phyloP scores from a whole-genome alignment of 1,284 basidiomycete species.

The Malassezia brasiliensis region DNA sequence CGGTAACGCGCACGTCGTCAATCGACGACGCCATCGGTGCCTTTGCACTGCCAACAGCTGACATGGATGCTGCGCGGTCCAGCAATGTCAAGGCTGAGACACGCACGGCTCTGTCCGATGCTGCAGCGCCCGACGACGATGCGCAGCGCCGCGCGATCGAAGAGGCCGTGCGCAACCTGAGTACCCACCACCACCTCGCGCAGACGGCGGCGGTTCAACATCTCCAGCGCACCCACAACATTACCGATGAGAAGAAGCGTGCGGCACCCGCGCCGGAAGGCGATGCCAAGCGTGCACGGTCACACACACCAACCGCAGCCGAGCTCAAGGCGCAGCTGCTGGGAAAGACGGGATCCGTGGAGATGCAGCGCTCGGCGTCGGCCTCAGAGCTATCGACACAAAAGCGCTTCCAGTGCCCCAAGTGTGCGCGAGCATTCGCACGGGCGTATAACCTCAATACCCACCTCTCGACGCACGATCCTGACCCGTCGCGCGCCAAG shows the following conservation, averaged over 20 bases:
- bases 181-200: slow-evolving; percentile 5
- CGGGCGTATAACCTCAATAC: slow-evolving; percentile 84
- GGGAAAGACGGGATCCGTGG: neutral
- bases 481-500: slow-evolving; percentile 62
- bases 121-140: slow-evolving; percentile 8
- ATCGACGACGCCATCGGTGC: too few relatives aligned
- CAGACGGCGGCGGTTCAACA: slow-evolving; percentile 15
- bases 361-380: neutral
- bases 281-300: neutral
- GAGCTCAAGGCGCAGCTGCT: neutral
- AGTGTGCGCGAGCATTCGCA: slow-evolving; percentile 60
- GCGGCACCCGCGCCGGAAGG: neutral
- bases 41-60: too few relatives aligned
- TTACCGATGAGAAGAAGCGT: neutral
- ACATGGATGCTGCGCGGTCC: too few relatives aligned
- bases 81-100: too few relatives aligned
- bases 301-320: slow-evolving; percentile 7
- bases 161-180: slow-evolving; percentile 18
- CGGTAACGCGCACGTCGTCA: too few relatives aligned
- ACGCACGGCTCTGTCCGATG: too few relatives aligned
- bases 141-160: slow-evolving; percentile 24
- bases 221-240: slow-evolving; percentile 5
- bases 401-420: slow-evolving; percentile 40
- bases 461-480: slow-evolving; percentile 78
- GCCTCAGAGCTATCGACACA: slow-evolving; percentile 5